phyloP scores from a whole-genome alignment of 2,329 filamentous ascomycete genomes.

The Neonectria coccinea region DNA sequence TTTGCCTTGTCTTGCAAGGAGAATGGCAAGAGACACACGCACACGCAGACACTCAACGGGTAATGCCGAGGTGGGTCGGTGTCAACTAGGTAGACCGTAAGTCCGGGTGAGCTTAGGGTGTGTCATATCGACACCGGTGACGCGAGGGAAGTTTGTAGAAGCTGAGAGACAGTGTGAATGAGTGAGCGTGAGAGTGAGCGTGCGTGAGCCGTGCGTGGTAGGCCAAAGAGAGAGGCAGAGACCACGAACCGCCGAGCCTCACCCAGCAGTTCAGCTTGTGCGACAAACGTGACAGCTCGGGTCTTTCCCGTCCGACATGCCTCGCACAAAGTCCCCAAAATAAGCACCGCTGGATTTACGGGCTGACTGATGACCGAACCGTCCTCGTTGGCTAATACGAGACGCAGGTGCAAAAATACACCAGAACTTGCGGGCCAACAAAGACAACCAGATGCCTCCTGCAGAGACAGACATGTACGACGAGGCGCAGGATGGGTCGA shows the following conservation, averaged over 20 bases:
- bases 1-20: slow-evolving; percentile 17
- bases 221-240: not conserved
- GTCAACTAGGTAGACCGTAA: slow-evolving; percentile 2
- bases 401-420: not conserved
- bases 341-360: slow-evolving; percentile 7
- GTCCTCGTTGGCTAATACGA: not conserved
- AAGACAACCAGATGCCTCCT: slow-evolving; percentile 10
- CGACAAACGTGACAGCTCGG: slow-evolving; percentile 5
- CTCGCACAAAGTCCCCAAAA: slow-evolving; percentile 9
- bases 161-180: not conserved
- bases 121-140: slow-evolving; percentile 13
- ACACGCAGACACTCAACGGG: not conserved
- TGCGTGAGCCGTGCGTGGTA: not conserved
- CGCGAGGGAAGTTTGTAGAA: slow-evolving; percentile 4
- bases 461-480: slow-evolving; percentile 1
- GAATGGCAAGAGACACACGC: slow-evolving; percentile 1
- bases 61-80: slow-evolving; percentile 4
- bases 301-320: slow-evolving; percentile 8
- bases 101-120: slow-evolving; percentile 9
- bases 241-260: slow-evolving; percentile 10
- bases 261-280: slow-evolving; percentile 4
- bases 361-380: not conserved
- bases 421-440: not conserved
- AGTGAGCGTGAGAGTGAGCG: not conserved
- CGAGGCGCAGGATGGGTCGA: not conserved